Base-by-base conservation (phyloP, 176 grass and related monocot species). In the Eleusine indica region DNA sequence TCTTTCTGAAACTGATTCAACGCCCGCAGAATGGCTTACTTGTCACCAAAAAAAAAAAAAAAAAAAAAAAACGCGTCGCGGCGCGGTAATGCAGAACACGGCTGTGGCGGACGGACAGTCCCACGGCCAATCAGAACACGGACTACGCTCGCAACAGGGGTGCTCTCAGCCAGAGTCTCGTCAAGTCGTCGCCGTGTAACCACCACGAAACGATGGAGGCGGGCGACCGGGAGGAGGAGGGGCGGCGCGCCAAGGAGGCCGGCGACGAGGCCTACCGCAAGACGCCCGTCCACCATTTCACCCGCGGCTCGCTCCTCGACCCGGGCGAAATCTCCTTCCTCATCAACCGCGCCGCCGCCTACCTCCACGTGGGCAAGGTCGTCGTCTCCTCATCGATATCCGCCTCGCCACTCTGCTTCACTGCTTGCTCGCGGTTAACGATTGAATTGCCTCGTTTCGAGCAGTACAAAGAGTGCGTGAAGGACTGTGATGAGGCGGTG, bases 401-500 rank as follows among this genome's bases (percentile, higher is more conserved):
- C 25, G n/a, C 72, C 44, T 11, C 11, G 25, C 6, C 0, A 53
- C 2, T 58, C 32, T 18, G 2, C 41, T 30, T 25, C 2, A n/a
- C 32, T 18, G 2, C 41, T 30, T 25, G 37, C 66, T 42, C 35
- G 25, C 21, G 0, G 9, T 42, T 72, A 17, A 48, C 78, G 4
- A 0, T 37, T 47, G 38, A 40, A 2, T 54, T 39, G 64, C 13
- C 30, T 32, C 1, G 8, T 78, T 86, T 21, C 81, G 58, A 9
- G 1, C 58, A 92, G 87, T 85, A 85, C 66, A 80, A 48, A 30
- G 84, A 89, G 21, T 92, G 90, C 79, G 73, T 79, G 74, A 84
- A 65, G 77, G 91, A 92, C 62, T 89, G 87, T 82, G 85, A 92
- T 30, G 79, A 85, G 64, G 91, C 91, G 19, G 87, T 87, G 73